Evolutionary conservation across 495 filamentous ascomycete species (phyloP).

Genomic region (Penicillium canariense): DNA sequence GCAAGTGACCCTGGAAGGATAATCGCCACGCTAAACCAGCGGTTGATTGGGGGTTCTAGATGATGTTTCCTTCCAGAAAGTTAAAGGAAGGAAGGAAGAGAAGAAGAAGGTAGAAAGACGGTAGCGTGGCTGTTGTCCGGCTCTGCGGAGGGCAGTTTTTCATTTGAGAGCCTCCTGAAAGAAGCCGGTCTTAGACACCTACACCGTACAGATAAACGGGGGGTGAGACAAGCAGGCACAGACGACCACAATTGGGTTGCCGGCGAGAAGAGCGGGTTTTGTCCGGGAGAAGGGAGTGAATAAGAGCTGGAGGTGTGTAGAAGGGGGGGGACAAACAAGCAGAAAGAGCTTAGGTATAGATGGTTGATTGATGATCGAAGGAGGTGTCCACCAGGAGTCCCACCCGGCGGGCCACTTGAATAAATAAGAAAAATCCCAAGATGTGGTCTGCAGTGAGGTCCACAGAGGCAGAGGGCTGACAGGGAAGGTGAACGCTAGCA

Average conservation of each 20-base stretch:
- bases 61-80: slow-evolving; percentile 21
- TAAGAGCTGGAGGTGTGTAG: background rate
- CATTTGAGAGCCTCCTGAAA: slow-evolving; percentile 12
- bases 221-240: slow-evolving; percentile 19
- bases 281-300: background rate
- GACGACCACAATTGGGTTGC: slow-evolving; percentile 10
- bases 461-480: background rate
- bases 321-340: background rate
- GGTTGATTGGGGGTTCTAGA: background rate
- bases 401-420: slow-evolving; percentile 14
- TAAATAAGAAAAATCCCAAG: slow-evolving; percentile 20
- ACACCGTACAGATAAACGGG: slow-evolving; percentile 1
- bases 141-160: slow-evolving; percentile 6
- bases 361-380: background rate
- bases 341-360: background rate
- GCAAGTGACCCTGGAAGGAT: slow-evolving; percentile 11
- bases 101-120: slow-evolving; percentile 22
- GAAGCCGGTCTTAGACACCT: slow-evolving; percentile 4
- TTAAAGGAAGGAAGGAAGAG: slow-evolving; percentile 19
- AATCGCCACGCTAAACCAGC: slow-evolving; percentile 4
- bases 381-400: background rate
- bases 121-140: slow-evolving; percentile 14
- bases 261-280: slow-evolving; percentile 2
- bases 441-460: background rate
- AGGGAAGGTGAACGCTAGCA: background rate